phyloP scores from a whole-genome alignment of 805 yeast genomes.

The Candida mattraensis region DNA sequence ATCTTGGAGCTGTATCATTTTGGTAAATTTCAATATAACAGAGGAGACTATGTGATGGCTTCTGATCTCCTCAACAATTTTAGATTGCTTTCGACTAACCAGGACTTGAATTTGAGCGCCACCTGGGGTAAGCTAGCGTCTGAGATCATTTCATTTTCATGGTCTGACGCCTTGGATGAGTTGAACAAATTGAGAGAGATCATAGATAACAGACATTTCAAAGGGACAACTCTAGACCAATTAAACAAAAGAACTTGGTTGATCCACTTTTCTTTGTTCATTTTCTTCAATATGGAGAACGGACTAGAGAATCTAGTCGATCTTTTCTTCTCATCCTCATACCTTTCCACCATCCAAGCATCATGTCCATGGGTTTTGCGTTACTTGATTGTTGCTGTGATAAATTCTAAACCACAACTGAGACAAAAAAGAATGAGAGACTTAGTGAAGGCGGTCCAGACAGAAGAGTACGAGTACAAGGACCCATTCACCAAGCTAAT shows the following conservation, averaged over 20 bases:
- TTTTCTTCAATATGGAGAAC: conserved; percentile 52
- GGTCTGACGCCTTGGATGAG: conserved; percentile 55
- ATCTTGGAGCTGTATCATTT: conserved; percentile 53
- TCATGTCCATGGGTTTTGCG: conserved; percentile 71
- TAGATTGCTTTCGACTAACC: conserved; percentile 52
- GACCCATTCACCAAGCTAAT: conserved; percentile 65
- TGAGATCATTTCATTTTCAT: conserved; percentile 53
- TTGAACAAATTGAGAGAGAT: conserved; percentile 54
- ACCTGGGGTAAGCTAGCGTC: conserved; percentile 72
- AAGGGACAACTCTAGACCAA: conserved; percentile 54
- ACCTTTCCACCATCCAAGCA: conserved; percentile 66
- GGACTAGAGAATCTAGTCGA: conserved; percentile 58
- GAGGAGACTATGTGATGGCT: conserved; percentile 62
- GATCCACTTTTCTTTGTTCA: conserved; percentile 68
- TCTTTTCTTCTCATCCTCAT: conserved; percentile 56
- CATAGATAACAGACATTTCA: conserved; percentile 53
- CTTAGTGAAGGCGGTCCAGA: conserved; percentile 54
- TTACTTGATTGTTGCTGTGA: conserved; percentile 62
- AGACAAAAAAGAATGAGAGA: conserved; percentile 58
- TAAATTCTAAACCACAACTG: conserved; percentile 34
- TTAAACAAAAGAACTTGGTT: conserved; percentile 66
- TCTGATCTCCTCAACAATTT: conserved; percentile 58
- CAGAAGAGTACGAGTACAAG: conserved; percentile 62
- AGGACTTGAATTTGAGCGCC: conserved; percentile 50
- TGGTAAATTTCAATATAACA: conserved; percentile 62